A percentile compares a stretch with the other conserved stretches of the same genome.
Evolutionary conservation across 2,329 filamentous ascomycete genomes (phyloP).

Genomic region (Hypoxylon sp.): DNA sequence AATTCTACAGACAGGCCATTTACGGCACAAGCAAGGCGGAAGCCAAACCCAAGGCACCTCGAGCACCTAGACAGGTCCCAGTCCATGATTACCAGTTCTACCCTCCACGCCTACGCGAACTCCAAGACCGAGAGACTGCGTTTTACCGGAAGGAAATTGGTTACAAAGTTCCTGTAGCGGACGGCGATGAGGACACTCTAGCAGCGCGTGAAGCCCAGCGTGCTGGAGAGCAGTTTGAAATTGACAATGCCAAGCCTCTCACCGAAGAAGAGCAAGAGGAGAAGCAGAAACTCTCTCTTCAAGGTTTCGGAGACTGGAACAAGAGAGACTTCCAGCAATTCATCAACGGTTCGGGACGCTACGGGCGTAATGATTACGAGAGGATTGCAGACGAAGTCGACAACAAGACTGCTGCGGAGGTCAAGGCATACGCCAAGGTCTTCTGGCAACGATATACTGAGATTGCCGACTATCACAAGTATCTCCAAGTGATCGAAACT

Average conservation of each 20-base stretch:
- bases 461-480: constrained; percentile 89
- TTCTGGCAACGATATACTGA: constrained; percentile 98
- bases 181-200: constrained; percentile 89
- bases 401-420: constrained; percentile 86
- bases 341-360: constrained; percentile 93
- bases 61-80: constrained; percentile 90
- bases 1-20: constrained; percentile 95
- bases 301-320: constrained; percentile 96
- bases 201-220: constrained; percentile 90
- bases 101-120: constrained; percentile 82
- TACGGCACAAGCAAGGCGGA: constrained; percentile 82
- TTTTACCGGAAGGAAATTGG: constrained; percentile 96
- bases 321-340: constrained; percentile 98
- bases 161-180: constrained; percentile 91
- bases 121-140: constrained; percentile 97
- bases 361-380: constrained; percentile 87
- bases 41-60: constrained; percentile 93
- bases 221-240: constrained; percentile 88
- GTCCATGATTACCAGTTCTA: constrained; percentile 99
- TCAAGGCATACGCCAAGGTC: constrained; percentile 91
- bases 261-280: constrained; percentile 91
- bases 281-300: constrained; percentile 83
- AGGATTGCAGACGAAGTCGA: constrained; percentile 91
- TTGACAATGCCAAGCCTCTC: constrained; percentile 89
- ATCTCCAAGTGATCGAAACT: constrained; percentile 89